Percentiles rank a stretch among this genome's conserved stretches.
Evolutionary conservation across 2,329 filamentous ascomycete species (phyloP).

Genomic region (Aspergillus fijiensis): DNA sequence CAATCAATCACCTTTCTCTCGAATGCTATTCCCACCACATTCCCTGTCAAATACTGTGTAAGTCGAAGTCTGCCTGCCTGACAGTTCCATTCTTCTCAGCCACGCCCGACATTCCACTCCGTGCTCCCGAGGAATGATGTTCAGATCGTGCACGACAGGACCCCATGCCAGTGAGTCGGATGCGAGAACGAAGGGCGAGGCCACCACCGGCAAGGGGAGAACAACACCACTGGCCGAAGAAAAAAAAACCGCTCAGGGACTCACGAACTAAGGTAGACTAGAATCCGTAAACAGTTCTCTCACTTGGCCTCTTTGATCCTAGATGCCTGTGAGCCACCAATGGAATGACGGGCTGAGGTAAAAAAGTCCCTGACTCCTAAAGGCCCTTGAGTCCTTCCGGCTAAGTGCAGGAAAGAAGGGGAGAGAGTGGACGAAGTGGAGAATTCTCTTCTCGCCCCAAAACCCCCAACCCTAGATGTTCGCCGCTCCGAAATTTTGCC

Average conservation of each 20-base stretch:
- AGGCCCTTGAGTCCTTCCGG: not conserved
- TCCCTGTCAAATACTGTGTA: not conserved
- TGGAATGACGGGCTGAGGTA: not conserved
- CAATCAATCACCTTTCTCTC: not conserved
- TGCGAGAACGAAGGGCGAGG: not conserved
- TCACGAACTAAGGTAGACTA: not conserved
- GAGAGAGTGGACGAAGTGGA: too few relatives aligned
- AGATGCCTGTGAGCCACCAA: not conserved
- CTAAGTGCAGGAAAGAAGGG: not conserved
- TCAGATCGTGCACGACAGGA: too few relatives aligned
- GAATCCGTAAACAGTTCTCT: not conserved
- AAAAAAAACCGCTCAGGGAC: not conserved
- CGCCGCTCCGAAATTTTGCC: not conserved
- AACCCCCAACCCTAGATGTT: not conserved
- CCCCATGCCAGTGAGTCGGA: not conserved
- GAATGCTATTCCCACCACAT: not conserved
- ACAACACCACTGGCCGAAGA: not conserved
- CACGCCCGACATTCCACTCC: not conserved
- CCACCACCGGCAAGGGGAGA: not conserved
- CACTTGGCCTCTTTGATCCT: constrained; percentile 3
- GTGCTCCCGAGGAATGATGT: not conserved
- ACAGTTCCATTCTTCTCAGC: not conserved
- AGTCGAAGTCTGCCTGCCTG: not conserved
- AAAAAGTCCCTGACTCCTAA: not conserved
- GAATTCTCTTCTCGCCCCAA: not conserved